These are phyloP conservation scores for Geotrichum restrictum DNA, from an alignment of 1,139 yeast genomes.

Conservation along the genomic window DNA sequence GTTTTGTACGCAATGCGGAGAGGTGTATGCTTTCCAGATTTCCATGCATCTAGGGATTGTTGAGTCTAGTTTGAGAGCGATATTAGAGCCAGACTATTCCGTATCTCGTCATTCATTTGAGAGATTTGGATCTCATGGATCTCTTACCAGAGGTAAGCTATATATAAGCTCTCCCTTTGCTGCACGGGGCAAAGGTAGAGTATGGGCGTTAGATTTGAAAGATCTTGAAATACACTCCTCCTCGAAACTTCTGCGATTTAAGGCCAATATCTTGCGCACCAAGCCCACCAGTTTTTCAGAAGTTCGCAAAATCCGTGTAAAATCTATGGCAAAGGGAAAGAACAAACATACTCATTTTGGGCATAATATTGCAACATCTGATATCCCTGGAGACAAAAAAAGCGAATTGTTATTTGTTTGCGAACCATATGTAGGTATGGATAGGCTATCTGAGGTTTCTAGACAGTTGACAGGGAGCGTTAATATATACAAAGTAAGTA, in stretches of 20 bases:
- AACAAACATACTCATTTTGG: conserved; percentile 43
- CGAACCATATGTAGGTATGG: conserved; percentile 45
- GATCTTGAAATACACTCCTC: conserved; percentile 16
- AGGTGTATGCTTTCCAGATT: conserved; percentile 40
- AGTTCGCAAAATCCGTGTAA: conserved; percentile 35
- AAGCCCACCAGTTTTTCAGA: conserved; percentile 23
- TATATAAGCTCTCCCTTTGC: conserved; percentile 44
- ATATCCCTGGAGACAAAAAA: not conserved
- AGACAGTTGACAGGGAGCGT: conserved; percentile 29
- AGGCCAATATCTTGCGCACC: conserved; percentile 18
- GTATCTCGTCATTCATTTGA: conserved; percentile 22
- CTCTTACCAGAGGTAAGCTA: conserved; percentile 29
- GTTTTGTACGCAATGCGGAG: conserved; percentile 39
- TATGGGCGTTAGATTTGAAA: conserved; percentile 42
- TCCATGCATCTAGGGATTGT: conserved; percentile 21
- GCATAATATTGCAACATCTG: conserved; percentile 29
- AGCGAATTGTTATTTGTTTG: conserved; percentile 42
- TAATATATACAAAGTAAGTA: conserved; percentile 25
- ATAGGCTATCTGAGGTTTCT: conserved; percentile 29
- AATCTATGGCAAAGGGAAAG: not conserved
- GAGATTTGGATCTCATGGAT: conserved; percentile 40
- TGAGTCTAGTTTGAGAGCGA: not conserved
- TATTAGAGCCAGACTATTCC: not conserved
- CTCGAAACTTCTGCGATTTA: not conserved
- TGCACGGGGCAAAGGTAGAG: conserved; percentile 42